Evolutionary conservation across 352 stramenopile genomes (phyloP).

Genomic region (Pythium aristosporum): DNA sequence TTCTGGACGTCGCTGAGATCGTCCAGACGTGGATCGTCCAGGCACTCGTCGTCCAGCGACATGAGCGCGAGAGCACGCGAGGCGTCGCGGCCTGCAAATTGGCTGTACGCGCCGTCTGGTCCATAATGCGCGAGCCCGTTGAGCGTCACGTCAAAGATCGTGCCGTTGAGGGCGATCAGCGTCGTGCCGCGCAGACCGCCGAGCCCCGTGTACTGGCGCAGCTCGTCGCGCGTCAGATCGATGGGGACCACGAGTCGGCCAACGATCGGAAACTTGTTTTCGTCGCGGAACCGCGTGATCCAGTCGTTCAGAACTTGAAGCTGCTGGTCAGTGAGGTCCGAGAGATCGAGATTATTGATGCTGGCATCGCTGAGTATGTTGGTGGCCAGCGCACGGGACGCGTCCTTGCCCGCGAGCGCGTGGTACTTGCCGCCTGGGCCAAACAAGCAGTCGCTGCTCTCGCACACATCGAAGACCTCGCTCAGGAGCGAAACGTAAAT

Average conservation of each 20-base stretch:
- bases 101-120: slow-evolving; percentile 86
- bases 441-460: slow-evolving; percentile 86
- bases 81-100: slow-evolving; percentile 93
- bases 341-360: slow-evolving; percentile 53
- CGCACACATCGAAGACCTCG: slow-evolving; percentile 93
- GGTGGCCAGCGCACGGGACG: slow-evolving; percentile 86
- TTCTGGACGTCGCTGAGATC: slow-evolving; percentile 86
- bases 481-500: slow-evolving; percentile 92
- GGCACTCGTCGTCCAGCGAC: slow-evolving; percentile 90
- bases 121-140: slow-evolving; percentile 91
- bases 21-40: slow-evolving; percentile 79
- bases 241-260: slow-evolving; percentile 75
- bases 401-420: slow-evolving; percentile 89
- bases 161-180: slow-evolving; percentile 86
- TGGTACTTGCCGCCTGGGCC: slow-evolving; percentile 84
- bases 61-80: slow-evolving; percentile 93
- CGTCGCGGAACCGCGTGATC: slow-evolving; percentile 83
- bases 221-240: slow-evolving; percentile 55
- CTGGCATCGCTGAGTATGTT: slow-evolving; percentile 78
- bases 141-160: slow-evolving; percentile 93
- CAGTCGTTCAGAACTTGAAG: slow-evolving; percentile 58
- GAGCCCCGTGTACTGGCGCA: slow-evolving; percentile 73
- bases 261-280: slow-evolving; percentile 89
- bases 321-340: slow-evolving; percentile 36
- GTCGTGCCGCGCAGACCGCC: slow-evolving; percentile 69